phyloP scores from a whole-genome alignment of 176 grass and related monocot genomes.

The Olyra latifolia region DNA sequence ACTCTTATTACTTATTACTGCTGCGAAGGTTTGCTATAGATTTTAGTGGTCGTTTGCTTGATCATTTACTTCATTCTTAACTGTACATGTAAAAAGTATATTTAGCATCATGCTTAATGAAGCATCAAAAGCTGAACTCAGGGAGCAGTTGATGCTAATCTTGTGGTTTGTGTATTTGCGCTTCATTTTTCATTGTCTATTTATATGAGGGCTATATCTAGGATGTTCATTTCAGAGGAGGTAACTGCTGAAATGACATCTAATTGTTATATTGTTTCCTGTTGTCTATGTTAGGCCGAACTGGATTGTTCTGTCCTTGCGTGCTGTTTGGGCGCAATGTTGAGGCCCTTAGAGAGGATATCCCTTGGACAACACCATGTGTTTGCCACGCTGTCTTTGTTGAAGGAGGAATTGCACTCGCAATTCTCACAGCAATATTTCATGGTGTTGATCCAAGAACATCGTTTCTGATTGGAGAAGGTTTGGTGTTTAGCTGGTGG shows the following conservation, averaged over 20 bases:
- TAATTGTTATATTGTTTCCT: slow-evolving; percentile 12
- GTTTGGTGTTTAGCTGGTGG: slow-evolving; percentile 88
- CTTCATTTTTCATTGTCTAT: neutral
- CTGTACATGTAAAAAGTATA: neutral
- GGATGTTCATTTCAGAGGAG: neutral
- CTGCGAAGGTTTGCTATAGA: neutral
- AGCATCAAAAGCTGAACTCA: neutral
- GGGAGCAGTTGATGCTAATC: neutral
- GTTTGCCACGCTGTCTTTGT: slow-evolving; percentile 86
- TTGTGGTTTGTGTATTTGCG: neutral
- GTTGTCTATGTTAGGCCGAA: slow-evolving; percentile 56
- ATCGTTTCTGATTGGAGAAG: slow-evolving; percentile 84
- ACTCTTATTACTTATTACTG: neutral
- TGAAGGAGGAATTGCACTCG: slow-evolving; percentile 84
- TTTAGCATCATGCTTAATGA: neutral
- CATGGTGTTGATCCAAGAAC: slow-evolving; percentile 85
- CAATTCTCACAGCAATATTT: slow-evolving; percentile 69
- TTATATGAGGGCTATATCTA: neutral
- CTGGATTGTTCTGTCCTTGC: slow-evolving; percentile 87
- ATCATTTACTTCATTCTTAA: neutral
- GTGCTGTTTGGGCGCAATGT: slow-evolving; percentile 90
- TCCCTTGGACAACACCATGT: slow-evolving; percentile 83
- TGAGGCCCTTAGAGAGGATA: slow-evolving; percentile 74
- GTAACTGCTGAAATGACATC: neutral
- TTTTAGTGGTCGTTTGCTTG: neutral